Conservation (phyloP, 768 basidiomycete species). For the Psilocybe subaeruginosa region DNA sequence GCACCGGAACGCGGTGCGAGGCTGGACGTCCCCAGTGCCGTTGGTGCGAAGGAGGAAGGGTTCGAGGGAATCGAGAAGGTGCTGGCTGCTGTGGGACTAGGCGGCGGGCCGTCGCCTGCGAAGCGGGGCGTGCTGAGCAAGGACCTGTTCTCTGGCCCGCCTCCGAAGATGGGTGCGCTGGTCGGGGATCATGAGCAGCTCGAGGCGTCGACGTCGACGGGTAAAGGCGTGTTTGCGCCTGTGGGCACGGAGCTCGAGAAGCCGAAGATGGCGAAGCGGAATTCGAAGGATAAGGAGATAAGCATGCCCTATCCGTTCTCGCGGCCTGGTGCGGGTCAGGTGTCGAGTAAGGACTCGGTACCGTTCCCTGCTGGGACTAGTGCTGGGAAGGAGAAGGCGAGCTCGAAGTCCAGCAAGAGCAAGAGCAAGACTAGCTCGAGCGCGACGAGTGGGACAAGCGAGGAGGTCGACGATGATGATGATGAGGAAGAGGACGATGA, state of each 20-base stretch:
- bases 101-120: constrained; percentile 50
- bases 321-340: constrained; percentile 56
- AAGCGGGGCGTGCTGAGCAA: constrained; percentile 61
- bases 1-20: background rate
- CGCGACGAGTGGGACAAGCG: constrained; percentile 24
- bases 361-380: constrained; percentile 61
- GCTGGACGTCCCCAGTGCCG: background rate
- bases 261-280: constrained; percentile 40
- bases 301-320: constrained; percentile 74
- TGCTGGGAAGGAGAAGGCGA: constrained; percentile 18
- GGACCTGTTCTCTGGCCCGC: constrained; percentile 65
- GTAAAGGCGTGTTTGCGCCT: background rate
- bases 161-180: constrained; percentile 16
- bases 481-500: constrained; percentile 29
- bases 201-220: constrained; percentile 15
- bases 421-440: constrained; percentile 17
- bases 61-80: constrained; percentile 62
- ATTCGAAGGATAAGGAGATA: constrained; percentile 50
- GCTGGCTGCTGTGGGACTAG: constrained; percentile 56
- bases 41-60: constrained; percentile 30
- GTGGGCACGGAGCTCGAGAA: constrained; percentile 16
- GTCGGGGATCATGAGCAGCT: constrained; percentile 4
- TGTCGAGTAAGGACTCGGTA: constrained; percentile 62
- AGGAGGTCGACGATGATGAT: constrained; percentile 28
- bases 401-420: constrained; percentile 13